Percentiles rank a stretch among this genome's conserved stretches.
phyloP scores from a whole-genome alignment of 2,329 filamentous ascomycete species.

The Xylaria sp. region DNA sequence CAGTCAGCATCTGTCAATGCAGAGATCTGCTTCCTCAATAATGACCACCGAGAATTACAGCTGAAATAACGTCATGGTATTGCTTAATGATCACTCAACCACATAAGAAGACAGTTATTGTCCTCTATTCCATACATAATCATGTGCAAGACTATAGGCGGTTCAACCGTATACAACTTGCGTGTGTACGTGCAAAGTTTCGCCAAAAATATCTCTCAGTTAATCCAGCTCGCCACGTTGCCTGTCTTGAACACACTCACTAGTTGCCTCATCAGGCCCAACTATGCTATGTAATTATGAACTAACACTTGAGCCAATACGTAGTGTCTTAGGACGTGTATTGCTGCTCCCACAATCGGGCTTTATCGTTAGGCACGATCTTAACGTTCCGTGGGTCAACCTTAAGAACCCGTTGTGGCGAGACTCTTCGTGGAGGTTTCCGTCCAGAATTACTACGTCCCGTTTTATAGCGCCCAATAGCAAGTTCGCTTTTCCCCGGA shows the following conservation, averaged over 20 bases:
- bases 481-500: slow-evolving; percentile 41
- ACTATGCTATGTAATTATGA: neutral
- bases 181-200: neutral
- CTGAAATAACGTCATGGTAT: neutral
- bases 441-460: neutral
- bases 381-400: slow-evolving; percentile 40
- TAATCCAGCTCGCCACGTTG: neutral
- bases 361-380: slow-evolving; percentile 2
- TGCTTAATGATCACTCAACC: neutral
- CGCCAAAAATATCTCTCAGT: neutral
- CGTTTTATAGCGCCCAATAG: slow-evolving; percentile 29
- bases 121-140: neutral
- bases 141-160: neutral
- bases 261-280: neutral
- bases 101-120: neutral
- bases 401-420: slow-evolving; percentile 14
- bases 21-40: neutral
- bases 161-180: neutral
- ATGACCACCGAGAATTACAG: neutral
- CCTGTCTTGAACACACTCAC: neutral
- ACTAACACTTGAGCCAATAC: neutral
- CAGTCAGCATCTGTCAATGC: neutral
- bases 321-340: neutral
- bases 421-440: neutral
- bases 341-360: slow-evolving; percentile 27